Evolutionary conservation across 345 rosid species (phyloP).

Genomic region (Aquilaria sinensis): DNA sequence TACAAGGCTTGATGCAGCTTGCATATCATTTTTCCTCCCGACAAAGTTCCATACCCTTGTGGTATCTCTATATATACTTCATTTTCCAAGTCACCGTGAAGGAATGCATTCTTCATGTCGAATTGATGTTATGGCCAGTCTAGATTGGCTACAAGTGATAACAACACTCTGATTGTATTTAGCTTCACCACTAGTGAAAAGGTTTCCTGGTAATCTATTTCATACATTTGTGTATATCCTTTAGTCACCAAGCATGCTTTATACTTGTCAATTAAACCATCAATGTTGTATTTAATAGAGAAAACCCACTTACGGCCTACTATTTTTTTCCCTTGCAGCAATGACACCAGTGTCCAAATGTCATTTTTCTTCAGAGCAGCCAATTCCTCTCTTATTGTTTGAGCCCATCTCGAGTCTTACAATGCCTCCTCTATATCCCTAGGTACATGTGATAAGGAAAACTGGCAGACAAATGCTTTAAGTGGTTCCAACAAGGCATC

Average conservation of each 20-base stretch:
- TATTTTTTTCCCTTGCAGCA: not conserved
- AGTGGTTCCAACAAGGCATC: too few relatives aligned
- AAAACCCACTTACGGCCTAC: conserved; percentile 5
- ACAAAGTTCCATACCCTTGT: not conserved
- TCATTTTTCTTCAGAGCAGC: not conserved
- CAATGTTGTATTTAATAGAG: conserved; percentile 1
- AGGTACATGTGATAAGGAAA: not conserved
- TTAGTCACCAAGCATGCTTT: not conserved
- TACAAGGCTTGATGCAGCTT: not conserved
- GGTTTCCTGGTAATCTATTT: not conserved
- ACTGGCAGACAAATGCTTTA: too few relatives aligned
- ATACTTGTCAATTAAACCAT: conserved; percentile 5
- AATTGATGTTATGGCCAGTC: too few relatives aligned
- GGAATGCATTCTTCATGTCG: too few relatives aligned
- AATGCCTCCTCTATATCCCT: not conserved
- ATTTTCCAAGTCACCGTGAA: too few relatives aligned
- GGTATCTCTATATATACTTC: not conserved
- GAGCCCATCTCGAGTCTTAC: not conserved
- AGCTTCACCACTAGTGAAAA: conserved; percentile 2
- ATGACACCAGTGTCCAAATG: not conserved
- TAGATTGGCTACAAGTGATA: conserved; percentile 2
- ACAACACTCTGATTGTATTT: conserved; percentile 6
- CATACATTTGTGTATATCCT: conserved; percentile 3
- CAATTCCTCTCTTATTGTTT: not conserved
- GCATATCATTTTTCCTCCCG: not conserved